Evolutionary conservation across 2,329 filamentous ascomycete species (phyloP).

Genomic region (Sclerotinia subarctica): DNA sequence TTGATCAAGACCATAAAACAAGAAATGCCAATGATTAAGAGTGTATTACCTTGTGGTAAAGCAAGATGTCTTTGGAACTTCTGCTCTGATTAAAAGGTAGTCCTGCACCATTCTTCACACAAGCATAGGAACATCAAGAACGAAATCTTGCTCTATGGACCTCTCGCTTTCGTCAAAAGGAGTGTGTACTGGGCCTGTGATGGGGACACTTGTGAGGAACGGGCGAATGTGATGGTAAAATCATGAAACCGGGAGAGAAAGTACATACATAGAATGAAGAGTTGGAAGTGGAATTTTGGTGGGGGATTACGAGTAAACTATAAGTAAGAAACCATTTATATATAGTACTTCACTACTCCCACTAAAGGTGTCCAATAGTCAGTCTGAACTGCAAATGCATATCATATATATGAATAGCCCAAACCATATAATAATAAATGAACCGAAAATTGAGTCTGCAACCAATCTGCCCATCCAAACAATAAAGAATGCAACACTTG

Average conservation of each 20-base stretch:
- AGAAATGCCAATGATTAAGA: neutral
- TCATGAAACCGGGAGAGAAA: neutral
- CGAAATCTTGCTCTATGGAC: neutral
- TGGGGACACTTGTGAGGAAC: neutral
- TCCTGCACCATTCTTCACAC: neutral
- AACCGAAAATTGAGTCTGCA: no score
- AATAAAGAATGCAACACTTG: no score
- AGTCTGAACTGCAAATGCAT: no score
- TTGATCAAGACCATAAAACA: neutral
- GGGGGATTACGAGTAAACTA: neutral
- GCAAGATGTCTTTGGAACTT: neutral
- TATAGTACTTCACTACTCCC: no score
- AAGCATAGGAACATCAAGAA: neutral
- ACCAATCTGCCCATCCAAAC: no score
- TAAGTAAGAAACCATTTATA: no score
- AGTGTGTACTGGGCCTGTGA: slow-evolving; percentile 1
- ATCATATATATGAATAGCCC: no score
- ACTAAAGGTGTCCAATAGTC: no score
- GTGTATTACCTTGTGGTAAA: neutral
- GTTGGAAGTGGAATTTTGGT: neutral
- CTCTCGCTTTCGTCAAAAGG: neutral
- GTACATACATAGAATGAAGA: neutral
- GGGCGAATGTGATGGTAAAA: neutral
- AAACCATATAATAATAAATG: no score
- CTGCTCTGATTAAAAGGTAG: neutral